Percentiles rank a stretch among this genome's conserved stretches.
These are phyloP conservation scores for Nigrospora oryzae DNA, from an alignment of 2,329 filamentous ascomycete genomes.

Conservation along the genomic window DNA sequence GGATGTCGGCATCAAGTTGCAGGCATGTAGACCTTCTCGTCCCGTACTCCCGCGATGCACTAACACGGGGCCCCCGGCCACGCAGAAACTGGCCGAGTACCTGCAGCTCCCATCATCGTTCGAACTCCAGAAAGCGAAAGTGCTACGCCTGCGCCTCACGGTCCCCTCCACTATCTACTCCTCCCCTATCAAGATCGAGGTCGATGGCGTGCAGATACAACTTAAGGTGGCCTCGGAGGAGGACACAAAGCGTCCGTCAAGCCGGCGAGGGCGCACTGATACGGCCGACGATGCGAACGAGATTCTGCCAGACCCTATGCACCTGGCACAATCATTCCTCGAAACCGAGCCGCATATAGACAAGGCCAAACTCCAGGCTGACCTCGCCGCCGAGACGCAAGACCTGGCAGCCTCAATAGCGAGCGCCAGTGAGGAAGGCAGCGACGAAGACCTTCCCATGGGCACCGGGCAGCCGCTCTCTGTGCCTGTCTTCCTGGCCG, in stretches of 20 bases:
- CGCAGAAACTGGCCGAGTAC: conserved; percentile 70
- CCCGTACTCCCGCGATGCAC: background rate
- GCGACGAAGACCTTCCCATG: conserved; percentile 49
- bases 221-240: conserved; percentile 42
- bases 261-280: background rate
- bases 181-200: conserved; percentile 72
- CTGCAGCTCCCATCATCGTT: conserved; percentile 68
- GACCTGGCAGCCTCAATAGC: conserved; percentile 53
- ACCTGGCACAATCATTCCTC: conserved; percentile 71
- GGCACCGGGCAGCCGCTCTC: conserved; percentile 66
- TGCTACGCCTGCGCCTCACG: conserved; percentile 69
- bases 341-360: conserved; percentile 60
- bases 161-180: conserved; percentile 83
- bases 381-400: conserved; percentile 53
- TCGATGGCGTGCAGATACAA: conserved; percentile 71
- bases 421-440: conserved; percentile 51
- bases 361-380: conserved; percentile 59
- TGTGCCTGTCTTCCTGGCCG: conserved; percentile 61
- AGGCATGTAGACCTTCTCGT: conserved; percentile 41
- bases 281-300: background rate
- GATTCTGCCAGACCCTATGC: background rate
- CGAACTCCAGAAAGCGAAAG: conserved; percentile 63
- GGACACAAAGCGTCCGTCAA: conserved; percentile 3
- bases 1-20: conserved; percentile 73
- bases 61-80: background rate